These are phyloP conservation scores for Phaffomyces thermotolerans DNA, from an alignment of 805 yeast genomes.

Conservation along the genomic window DNA sequence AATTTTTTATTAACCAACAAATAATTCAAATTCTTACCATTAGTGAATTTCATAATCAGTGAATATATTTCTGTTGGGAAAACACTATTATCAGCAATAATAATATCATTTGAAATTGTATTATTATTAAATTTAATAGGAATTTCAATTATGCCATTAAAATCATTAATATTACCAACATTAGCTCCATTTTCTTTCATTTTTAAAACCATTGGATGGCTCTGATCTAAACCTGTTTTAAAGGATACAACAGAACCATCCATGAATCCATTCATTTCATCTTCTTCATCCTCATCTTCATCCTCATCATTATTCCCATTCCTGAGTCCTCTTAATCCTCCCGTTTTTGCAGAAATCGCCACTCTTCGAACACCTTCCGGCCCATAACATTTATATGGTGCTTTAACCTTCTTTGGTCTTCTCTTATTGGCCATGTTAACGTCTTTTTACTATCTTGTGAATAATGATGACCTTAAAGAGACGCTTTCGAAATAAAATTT, in stretches of 20 bases:
- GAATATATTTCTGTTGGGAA: constrained; percentile 24
- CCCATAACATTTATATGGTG: constrained; percentile 73
- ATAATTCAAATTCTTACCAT: constrained; percentile 38
- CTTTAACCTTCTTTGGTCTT: constrained; percentile 75
- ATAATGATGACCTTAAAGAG: no score
- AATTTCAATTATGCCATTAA: constrained; percentile 10
- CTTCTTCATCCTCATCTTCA: constrained; percentile 24
- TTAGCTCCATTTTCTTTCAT: neutral
- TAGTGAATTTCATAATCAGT: constrained; percentile 20
- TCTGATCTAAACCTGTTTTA: neutral
- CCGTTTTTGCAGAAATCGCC: constrained; percentile 26
- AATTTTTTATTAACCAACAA: constrained; percentile 56
- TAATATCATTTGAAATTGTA: neutral
- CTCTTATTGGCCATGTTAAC: constrained; percentile 71
- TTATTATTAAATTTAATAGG: constrained; percentile 8
- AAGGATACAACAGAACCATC: constrained; percentile 1
- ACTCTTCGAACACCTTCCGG: constrained; percentile 34
- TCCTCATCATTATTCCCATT: constrained; percentile 23
- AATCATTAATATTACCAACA: neutral
- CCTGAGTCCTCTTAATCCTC: constrained; percentile 13
- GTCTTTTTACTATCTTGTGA: no score
- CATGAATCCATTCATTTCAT: constrained; percentile 15
- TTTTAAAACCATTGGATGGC: neutral
- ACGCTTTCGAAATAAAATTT: no score
- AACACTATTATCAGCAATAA: constrained; percentile 6